Evolutionary conservation across 352 stramenopile species (phyloP).

Genomic region (Pythium coloratum): DNA sequence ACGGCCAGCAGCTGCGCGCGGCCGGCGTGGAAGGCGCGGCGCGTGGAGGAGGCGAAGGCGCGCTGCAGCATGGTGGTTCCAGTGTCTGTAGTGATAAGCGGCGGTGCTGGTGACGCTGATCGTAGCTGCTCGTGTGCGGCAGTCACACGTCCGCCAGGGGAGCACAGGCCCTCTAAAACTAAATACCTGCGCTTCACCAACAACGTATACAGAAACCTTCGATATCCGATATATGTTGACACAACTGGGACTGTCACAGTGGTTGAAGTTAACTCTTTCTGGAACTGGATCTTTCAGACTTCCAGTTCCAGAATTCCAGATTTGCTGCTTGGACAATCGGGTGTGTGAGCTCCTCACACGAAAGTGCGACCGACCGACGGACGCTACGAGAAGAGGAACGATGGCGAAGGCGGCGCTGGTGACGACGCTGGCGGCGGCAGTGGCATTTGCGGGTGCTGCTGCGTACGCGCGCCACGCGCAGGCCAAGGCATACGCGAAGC

Average conservation of each 20-base stretch:
- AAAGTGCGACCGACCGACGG: not conserved
- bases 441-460: slow-evolving; percentile 23
- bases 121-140: slow-evolving; percentile 3
- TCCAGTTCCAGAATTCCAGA: slow-evolving; percentile 7
- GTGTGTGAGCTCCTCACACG: not conserved
- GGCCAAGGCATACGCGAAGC: slow-evolving; percentile 20
- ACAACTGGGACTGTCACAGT: too few relatives aligned
- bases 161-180: slow-evolving; percentile 2
- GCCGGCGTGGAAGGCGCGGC: slow-evolving; percentile 53
- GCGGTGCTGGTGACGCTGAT: not conserved
- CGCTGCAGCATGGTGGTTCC: slow-evolving; percentile 22
- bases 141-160: slow-evolving; percentile 2
- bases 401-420: slow-evolving; percentile 22
- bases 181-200: not conserved
- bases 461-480: slow-evolving; percentile 14
- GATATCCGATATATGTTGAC: slow-evolving; percentile 7
- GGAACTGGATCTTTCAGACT: not conserved
- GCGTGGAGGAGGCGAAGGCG: slow-evolving; percentile 16
- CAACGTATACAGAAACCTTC: not conserved
- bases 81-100: not conserved
- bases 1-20: slow-evolving; percentile 38
- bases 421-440: slow-evolving; percentile 27
- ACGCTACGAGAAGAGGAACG: not conserved
- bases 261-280: slow-evolving; percentile 4
- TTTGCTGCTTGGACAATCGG: slow-evolving; percentile 1